These are phyloP conservation scores for Penicillium bialowiezense DNA, from an alignment of 495 filamentous ascomycete genomes.

Conservation along the genomic window DNA sequence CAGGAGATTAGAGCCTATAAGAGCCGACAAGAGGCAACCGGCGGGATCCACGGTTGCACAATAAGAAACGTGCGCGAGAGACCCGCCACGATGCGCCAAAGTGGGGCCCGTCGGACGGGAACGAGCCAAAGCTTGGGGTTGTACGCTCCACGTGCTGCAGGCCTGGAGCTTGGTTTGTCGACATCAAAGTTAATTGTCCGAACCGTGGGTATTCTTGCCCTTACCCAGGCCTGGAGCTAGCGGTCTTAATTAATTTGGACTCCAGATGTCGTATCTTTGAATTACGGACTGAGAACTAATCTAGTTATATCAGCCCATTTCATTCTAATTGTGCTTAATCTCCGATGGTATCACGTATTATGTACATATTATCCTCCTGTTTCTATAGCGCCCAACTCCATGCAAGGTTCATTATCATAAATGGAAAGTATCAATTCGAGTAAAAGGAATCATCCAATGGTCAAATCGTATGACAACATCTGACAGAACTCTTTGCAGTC, in stretches of 20 bases:
- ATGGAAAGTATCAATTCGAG: not conserved
- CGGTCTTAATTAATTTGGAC: no score
- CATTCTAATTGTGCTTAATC: not conserved
- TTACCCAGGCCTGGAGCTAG: no score
- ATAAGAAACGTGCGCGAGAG: no score
- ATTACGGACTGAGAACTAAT: no score
- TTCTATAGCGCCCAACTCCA: conserved; percentile 18
- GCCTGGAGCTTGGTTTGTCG: conserved; percentile 7
- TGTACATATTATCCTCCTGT: conserved; percentile 2
- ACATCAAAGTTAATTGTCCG: not conserved
- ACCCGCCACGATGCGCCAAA: not conserved
- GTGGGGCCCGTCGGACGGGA: not conserved
- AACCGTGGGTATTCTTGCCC: no score
- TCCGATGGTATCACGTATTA: conserved; percentile 3
- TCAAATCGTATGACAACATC: conserved; percentile 26
- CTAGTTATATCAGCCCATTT: not conserved
- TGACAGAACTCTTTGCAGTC: conserved; percentile 24
- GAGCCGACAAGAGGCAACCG: not conserved
- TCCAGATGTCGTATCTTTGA: no score
- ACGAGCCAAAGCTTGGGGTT: conserved; percentile 6
- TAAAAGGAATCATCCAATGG: conserved; percentile 23
- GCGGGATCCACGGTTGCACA: not conserved
- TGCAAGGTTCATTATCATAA: conserved; percentile 13
- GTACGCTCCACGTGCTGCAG: conserved; percentile 20
- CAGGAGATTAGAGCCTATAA: conserved; percentile 4